Conservation (phyloP, 108 stramenopile genomes). For the Thalassiosira profunda region DNA sequence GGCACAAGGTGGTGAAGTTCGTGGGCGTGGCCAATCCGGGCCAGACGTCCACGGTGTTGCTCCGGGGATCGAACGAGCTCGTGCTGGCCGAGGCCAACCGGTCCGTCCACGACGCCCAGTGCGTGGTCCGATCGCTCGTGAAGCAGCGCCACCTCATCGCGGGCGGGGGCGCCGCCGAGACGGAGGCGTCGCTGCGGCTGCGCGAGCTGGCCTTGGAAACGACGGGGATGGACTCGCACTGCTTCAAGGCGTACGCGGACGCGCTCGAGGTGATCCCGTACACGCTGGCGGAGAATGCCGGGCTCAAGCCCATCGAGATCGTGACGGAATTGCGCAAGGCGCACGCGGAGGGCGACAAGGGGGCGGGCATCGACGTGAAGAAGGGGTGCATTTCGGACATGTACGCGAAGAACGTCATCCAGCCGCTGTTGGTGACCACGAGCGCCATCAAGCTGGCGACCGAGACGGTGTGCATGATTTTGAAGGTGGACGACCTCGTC, state of each 20-base stretch:
- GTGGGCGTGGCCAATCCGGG: slow-evolving; percentile 94
- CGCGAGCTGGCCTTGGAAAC: slow-evolving; percentile 78
- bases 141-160: slow-evolving; percentile 97
- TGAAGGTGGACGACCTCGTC: slow-evolving; percentile 98
- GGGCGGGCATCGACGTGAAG: slow-evolving; percentile 98
- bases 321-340: slow-evolving; percentile 96
- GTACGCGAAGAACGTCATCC: slow-evolving; percentile 94
- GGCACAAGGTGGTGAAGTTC: slow-evolving; percentile 97
- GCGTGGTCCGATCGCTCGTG: slow-evolving; percentile 97
- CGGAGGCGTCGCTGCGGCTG: slow-evolving; percentile 90
- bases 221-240: slow-evolving; percentile 95
- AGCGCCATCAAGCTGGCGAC: slow-evolving; percentile 96
- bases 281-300: slow-evolving; percentile 99
- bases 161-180: slow-evolving; percentile 99
- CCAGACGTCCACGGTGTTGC: slow-evolving; percentile 92
- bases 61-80: slow-evolving; percentile 97
- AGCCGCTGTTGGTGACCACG: slow-evolving; percentile 96
- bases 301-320: slow-evolving; percentile 97
- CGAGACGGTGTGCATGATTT: slow-evolving; percentile 98
- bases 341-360: slow-evolving; percentile 86
- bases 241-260: slow-evolving; percentile 97
- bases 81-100: slow-evolving; percentile 99
- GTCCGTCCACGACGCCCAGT: slow-evolving; percentile 99
- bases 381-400: slow-evolving; percentile 94
- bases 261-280: slow-evolving; percentile 99